phyloP scores from a whole-genome alignment of 2,329 filamentous ascomycete genomes.

The Xylaria multiplex region DNA sequence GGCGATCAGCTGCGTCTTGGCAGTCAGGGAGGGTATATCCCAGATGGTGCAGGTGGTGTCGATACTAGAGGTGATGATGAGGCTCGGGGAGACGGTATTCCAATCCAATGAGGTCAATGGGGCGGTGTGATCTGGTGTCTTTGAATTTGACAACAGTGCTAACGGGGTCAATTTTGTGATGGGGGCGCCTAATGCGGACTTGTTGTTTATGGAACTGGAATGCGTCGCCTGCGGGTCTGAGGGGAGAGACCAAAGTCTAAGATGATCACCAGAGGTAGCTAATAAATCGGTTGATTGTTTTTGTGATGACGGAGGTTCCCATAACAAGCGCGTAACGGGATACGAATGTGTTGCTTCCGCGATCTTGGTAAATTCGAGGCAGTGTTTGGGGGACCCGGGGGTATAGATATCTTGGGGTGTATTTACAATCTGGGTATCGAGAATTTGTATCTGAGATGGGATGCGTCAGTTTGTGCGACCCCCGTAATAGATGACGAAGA shows the following conservation, averaged over 20 bases:
- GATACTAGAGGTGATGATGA: slow-evolving; percentile 98
- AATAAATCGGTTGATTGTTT: slow-evolving; percentile 96
- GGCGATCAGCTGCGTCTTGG: slow-evolving; percentile 97
- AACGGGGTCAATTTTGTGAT: slow-evolving; percentile 88
- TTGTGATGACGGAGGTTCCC: slow-evolving; percentile 94
- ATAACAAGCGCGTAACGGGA: slow-evolving; percentile 92
- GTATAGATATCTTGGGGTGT: slow-evolving; percentile 75
- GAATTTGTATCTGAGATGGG: slow-evolving; percentile 84
- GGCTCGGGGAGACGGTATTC: slow-evolving; percentile 95
- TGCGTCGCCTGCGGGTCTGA: slow-evolving; percentile 67
- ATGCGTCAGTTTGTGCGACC: slow-evolving; percentile 27
- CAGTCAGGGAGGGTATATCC: slow-evolving; percentile 97
- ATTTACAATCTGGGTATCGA: slow-evolving; percentile 83
- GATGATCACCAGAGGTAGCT: slow-evolving; percentile 92
- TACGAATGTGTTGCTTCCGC: slow-evolving; percentile 98
- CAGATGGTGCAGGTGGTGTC: slow-evolving; percentile 99
- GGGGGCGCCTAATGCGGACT: slow-evolving; percentile 66
- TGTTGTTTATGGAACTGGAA: slow-evolving; percentile 76
- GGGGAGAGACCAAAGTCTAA: slow-evolving; percentile 92
- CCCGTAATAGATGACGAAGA: background rate
- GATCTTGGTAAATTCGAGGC: slow-evolving; percentile 89
- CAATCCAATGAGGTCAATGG: slow-evolving; percentile 96
- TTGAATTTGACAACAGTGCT: slow-evolving; percentile 94
- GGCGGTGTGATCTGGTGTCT: slow-evolving; percentile 97
- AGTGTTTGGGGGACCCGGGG: slow-evolving; percentile 76